Evolutionary conservation across 169 alveolate genomes (phyloP).

Genomic region (Eimeria falciformis): DNA sequence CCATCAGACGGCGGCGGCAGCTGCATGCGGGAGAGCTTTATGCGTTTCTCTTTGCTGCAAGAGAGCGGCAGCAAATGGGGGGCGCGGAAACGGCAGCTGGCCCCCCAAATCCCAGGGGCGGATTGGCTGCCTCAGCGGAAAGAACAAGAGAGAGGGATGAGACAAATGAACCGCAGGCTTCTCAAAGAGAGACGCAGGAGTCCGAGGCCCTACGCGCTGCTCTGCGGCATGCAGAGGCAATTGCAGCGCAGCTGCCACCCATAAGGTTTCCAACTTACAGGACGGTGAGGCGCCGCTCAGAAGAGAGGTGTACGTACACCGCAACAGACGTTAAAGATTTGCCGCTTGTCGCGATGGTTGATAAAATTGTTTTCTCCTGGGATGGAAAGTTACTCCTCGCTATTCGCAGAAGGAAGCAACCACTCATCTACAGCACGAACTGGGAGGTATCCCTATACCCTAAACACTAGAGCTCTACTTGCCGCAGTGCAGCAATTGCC

Average conservation of each 20-base stretch:
- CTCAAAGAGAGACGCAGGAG: not conserved
- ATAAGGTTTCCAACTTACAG: conserved; percentile 28
- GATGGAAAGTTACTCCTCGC: conserved; percentile 57
- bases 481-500: no score
- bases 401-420: conserved; percentile 42
- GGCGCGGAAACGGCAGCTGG: no score
- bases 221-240: conserved; percentile 12
- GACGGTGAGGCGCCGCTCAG: not conserved
- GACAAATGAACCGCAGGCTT: no score
- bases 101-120: not conserved
- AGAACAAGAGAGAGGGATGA: no score
- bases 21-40: not conserved
- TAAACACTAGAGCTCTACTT: no score
- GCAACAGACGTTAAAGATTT: not conserved
- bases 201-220: not conserved
- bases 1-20: not conserved
- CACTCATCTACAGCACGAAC: conserved; percentile 62
- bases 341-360: conserved; percentile 30
- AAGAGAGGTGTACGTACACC: not conserved
- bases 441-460: no score
- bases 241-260: conserved; percentile 47
- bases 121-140: not conserved
- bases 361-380: conserved; percentile 66
- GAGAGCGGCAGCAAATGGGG: no score
- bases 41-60: no score